A percentile compares a stretch with the other conserved stretches of the same genome.
These are phyloP conservation scores for Gonium pectorale DNA, from an alignment of 139 green algal species.

Conservation along the genomic window DNA sequence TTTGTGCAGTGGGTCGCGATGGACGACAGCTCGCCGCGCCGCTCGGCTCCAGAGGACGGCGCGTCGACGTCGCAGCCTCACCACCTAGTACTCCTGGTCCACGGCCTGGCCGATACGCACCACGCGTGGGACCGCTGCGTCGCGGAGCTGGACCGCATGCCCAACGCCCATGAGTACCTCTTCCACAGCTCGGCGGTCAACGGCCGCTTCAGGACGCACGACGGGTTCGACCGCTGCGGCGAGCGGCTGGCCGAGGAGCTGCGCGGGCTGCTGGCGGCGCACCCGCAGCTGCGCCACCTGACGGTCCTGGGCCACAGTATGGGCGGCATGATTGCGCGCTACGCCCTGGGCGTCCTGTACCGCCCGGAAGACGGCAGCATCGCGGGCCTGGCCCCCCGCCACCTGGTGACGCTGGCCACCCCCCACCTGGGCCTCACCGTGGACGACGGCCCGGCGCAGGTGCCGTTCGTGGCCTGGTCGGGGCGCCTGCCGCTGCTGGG, in stretches of 20 bases:
- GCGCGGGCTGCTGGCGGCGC: not conserved
- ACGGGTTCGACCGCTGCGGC: slow-evolving; percentile 27
- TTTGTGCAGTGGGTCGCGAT: no score
- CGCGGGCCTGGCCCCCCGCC: slow-evolving; percentile 35
- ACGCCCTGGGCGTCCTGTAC: slow-evolving; percentile 47
- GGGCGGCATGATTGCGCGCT: slow-evolving; percentile 57
- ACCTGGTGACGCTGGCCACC: slow-evolving; percentile 54
- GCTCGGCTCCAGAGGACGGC: no score
- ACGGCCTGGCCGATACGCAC: slow-evolving; percentile 9
- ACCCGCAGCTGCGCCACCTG: not conserved
- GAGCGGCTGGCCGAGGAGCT: slow-evolving; percentile 3
- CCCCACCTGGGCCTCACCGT: slow-evolving; percentile 55
- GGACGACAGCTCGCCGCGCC: no score
- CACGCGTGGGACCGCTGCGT: slow-evolving; percentile 6
- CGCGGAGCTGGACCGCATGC: not conserved
- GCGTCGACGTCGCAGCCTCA: not conserved
- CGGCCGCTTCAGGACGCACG: not conserved
- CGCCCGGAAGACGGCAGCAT: slow-evolving; percentile 26
- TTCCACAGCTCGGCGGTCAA: slow-evolving; percentile 2
- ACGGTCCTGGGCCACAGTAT: slow-evolving; percentile 42
- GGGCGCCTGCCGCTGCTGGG: slow-evolving; percentile 29
- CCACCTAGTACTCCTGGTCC: not conserved
- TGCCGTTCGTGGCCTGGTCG: slow-evolving; percentile 48
- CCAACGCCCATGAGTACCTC: not conserved
- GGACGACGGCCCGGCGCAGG: slow-evolving; percentile 31